Percentiles rank a stretch among this genome's conserved stretches.
These are phyloP conservation scores for Microascus cirrosus DNA, from an alignment of 2,329 filamentous ascomycete genomes.

Conservation along the genomic window DNA sequence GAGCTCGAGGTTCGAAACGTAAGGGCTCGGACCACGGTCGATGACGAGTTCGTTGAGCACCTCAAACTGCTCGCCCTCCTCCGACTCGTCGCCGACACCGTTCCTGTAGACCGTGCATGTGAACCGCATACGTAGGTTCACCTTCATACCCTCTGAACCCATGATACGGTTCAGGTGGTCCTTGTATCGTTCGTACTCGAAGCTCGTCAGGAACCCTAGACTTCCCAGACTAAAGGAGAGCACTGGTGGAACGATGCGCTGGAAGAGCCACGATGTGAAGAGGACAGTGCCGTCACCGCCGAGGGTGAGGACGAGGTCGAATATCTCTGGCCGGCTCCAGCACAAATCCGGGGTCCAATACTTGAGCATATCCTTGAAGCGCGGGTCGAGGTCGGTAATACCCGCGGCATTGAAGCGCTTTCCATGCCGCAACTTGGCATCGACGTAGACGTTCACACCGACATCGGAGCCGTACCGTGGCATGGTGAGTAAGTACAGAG, in stretches of 20 bases:
- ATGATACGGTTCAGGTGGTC: constrained; percentile 79
- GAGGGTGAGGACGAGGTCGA: constrained; percentile 84
- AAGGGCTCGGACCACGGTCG: constrained; percentile 89
- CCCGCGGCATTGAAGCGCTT: constrained; percentile 74
- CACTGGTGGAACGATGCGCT: constrained; percentile 75
- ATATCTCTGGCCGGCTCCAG: constrained; percentile 87
- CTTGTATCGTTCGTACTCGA: constrained; percentile 81
- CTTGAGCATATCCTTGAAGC: constrained; percentile 73
- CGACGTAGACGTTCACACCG: constrained; percentile 97
- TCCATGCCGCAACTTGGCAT: constrained; percentile 80
- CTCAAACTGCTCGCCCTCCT: constrained; percentile 93
- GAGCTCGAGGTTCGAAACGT: constrained; percentile 92
- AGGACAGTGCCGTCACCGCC: constrained; percentile 81
- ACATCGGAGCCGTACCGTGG: constrained; percentile 80
- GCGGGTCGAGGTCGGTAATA: constrained; percentile 61
- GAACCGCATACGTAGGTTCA: constrained; percentile 96
- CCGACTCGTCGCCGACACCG: constrained; percentile 48
- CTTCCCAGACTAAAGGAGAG: constrained; percentile 77
- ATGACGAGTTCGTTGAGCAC: constrained; percentile 98
- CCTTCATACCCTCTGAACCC: constrained; percentile 91
- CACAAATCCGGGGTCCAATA: constrained; percentile 97
- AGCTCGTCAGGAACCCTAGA: constrained; percentile 80
- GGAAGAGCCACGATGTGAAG: constrained; percentile 87
- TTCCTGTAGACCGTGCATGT: constrained; percentile 92
- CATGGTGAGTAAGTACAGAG: constrained; percentile 78